Evolutionary conservation across 139 green algal genomes (phyloP).

Genomic region (Closterium sp.): DNA sequence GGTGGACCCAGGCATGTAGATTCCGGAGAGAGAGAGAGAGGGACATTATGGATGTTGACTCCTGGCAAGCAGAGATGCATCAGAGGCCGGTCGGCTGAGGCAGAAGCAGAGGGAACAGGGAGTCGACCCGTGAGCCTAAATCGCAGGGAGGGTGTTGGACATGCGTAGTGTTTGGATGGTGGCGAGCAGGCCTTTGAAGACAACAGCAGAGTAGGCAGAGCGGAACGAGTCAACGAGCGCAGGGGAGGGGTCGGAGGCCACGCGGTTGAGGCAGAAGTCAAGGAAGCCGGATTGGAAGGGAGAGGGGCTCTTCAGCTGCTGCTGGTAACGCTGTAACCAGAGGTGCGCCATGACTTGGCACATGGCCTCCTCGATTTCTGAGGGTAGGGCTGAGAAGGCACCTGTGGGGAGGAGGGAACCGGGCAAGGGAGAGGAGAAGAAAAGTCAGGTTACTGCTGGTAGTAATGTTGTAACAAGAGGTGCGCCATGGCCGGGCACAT

Average conservation of each 20-base stretch:
- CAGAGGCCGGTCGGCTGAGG: too few relatives aligned
- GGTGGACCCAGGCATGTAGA: too few relatives aligned
- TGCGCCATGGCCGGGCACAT: too few relatives aligned
- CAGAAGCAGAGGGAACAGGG: too few relatives aligned
- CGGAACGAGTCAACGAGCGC: neutral
- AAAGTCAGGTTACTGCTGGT: too few relatives aligned
- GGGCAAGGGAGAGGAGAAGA: too few relatives aligned
- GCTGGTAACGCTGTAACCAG: slow-evolving; percentile 66
- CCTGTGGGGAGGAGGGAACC: neutral
- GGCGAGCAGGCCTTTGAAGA: neutral
- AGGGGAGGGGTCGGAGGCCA: neutral
- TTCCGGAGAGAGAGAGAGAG: too few relatives aligned
- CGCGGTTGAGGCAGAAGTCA: neutral
- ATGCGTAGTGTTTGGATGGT: neutral
- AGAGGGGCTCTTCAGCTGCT: neutral
- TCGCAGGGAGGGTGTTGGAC: neutral
- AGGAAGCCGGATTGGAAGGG: neutral
- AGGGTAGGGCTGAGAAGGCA: slow-evolving; percentile 53
- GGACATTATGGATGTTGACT: too few relatives aligned
- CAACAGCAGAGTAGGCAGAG: neutral
- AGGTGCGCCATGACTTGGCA: slow-evolving; percentile 89
- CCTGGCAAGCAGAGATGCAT: too few relatives aligned
- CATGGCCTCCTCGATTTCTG: slow-evolving; percentile 81
- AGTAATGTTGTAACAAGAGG: too few relatives aligned
- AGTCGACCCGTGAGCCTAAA: neutral